Percentiles rank a stretch among this genome's conserved stretches.
Evolutionary conservation across 2,329 filamentous ascomycete genomes (phyloP).

Genomic region (Aspergillus persii): DNA sequence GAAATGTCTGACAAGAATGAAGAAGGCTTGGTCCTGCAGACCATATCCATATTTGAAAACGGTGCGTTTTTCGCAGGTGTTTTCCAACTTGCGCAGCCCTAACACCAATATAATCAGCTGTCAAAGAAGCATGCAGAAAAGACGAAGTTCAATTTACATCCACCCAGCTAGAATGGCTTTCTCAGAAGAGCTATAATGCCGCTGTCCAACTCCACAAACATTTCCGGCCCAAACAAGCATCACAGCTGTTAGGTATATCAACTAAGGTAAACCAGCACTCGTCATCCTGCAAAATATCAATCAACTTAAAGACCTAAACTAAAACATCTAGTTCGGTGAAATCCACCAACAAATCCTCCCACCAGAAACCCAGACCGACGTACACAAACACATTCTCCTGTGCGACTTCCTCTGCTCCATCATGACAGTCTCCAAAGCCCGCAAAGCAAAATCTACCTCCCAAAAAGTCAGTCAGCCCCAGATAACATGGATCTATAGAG

Average conservation of each 20-base stretch:
- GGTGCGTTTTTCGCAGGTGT: conserved; percentile 33
- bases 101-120: conserved; percentile 30
- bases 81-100: conserved; percentile 36
- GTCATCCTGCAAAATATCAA: not conserved
- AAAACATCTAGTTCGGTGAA: conserved; percentile 35
- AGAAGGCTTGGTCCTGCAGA: conserved; percentile 40
- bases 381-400: conserved; percentile 61
- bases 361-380: conserved; percentile 40
- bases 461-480: conserved; percentile 34
- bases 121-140: conserved; percentile 44
- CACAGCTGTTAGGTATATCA: conserved; percentile 54
- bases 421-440: conserved; percentile 48
- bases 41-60: conserved; percentile 57
- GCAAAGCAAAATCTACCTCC: conserved; percentile 42
- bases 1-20: conserved; percentile 26
- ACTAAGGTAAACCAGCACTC: conserved; percentile 35
- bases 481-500: too few species aligned
- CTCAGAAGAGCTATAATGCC: conserved; percentile 76
- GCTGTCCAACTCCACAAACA: conserved; percentile 61
- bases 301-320: not conserved
- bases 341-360: conserved; percentile 29
- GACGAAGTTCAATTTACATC: conserved; percentile 55
- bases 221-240: conserved; percentile 55
- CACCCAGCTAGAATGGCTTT: conserved; percentile 78
- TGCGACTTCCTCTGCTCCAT: conserved; percentile 66